Evolutionary conservation across 176 grass and related monocot genomes (phyloP).

Genomic region (Bromus sterilis): DNA sequence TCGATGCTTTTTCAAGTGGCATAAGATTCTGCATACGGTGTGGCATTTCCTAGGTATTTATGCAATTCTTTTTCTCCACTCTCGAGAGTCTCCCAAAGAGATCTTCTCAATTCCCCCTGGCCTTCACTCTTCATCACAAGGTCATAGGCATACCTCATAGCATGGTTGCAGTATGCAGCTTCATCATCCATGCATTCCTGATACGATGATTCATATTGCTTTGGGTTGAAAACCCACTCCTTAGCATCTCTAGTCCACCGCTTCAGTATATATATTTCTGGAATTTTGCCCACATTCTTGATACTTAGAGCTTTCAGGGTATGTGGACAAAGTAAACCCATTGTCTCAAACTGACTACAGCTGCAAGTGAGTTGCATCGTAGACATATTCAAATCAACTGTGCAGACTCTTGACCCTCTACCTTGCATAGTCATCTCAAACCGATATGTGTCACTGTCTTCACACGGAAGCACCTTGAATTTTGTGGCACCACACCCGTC

Average conservation of each 20-base stretch:
- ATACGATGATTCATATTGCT: slow-evolving; percentile 49
- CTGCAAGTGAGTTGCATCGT: slow-evolving; percentile 47
- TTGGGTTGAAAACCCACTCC: slow-evolving; percentile 56
- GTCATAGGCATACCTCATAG: slow-evolving; percentile 76
- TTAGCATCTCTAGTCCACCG: slow-evolving; percentile 80
- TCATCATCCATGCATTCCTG: slow-evolving; percentile 52
- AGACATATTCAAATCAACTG: slow-evolving; percentile 42
- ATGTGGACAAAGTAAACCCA: slow-evolving; percentile 80
- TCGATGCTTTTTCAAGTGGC: slow-evolving; percentile 33
- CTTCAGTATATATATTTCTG: slow-evolving; percentile 70
- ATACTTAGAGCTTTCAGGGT: slow-evolving; percentile 67
- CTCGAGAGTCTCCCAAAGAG: slow-evolving; percentile 49
- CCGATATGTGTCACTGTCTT: slow-evolving; percentile 37
- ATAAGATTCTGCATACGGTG: slow-evolving; percentile 38
- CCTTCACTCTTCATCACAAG: slow-evolving; percentile 74
- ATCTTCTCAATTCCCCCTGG: slow-evolving; percentile 49
- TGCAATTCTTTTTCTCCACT: slow-evolving; percentile 50
- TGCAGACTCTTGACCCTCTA: slow-evolving; percentile 55
- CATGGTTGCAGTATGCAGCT: slow-evolving; percentile 55
- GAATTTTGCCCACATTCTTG: slow-evolving; percentile 63
- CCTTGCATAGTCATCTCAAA: slow-evolving; percentile 87
- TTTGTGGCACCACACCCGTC: slow-evolving; percentile 73
- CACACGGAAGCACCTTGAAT: slow-evolving; percentile 46
- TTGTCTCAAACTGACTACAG: slow-evolving; percentile 77
- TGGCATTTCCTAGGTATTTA: slow-evolving; percentile 48